Base-by-base conservation (phyloP, 352 stramenopile species). In the Blastocystis sp. region DNA sequence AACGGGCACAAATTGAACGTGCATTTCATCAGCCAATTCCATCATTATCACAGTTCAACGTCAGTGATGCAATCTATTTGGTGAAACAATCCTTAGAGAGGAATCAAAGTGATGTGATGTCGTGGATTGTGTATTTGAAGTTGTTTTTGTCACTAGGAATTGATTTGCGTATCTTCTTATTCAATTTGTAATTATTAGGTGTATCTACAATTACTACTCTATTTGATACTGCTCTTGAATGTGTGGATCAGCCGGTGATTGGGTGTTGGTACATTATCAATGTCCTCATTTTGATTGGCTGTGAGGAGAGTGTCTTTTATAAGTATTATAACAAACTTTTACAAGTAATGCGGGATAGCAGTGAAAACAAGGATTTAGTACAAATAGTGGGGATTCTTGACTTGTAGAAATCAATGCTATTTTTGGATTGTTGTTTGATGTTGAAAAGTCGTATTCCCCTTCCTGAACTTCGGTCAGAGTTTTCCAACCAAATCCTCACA, bases 41-140 rank as follows among this genome's bases (percentile, higher is more conserved):
- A 24, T 40, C 4, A 27, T 42, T 84, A 9, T 30, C n/a, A n/a
- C 1, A 33, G 4, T 35, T 7, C 53, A n/a, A 27, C 51, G 17
- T 84, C 9, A 19, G 24, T 1, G 24, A 24, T 22, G 51, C 73
- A 11, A 17, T 84, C 19, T 17, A 51, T 13, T 24, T 24, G 1
- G 73, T 84, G 51, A 60, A 64, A 0, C 7, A 11, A 37, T n/a
- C n/a, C 3, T n/a, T 84, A 33, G 73, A 84, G n/a, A n/a, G 9
- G 22, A 48, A 84, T 40, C 44, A 54, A n/a, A n/a, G 48, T 19
- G 53, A 68, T 54, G 11, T 13, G 15, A 35, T 59, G 17, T 22
- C 54, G 17, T 84, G 73, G 73, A 30, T 84, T n/a, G 17, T 84
- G 3, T 84, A 84, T 42, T 15, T 84, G 17, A 84, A 84, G 42